Conservation (phyloP, 805 yeast genomes). For the Clavispora vitiphila region DNA sequence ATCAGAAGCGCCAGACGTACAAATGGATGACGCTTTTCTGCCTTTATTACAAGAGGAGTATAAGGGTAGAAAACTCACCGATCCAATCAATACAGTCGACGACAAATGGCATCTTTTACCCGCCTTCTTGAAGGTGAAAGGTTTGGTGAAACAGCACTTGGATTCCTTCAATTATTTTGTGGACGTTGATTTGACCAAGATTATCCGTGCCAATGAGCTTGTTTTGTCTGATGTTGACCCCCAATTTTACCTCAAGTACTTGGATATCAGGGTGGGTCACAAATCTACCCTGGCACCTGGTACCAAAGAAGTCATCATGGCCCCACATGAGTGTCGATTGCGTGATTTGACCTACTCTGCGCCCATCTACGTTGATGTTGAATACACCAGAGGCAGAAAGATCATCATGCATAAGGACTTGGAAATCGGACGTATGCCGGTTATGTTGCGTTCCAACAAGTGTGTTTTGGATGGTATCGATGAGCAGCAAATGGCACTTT, state of each 20-base stretch:
- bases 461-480: constrained; percentile 78
- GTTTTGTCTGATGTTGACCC: constrained; percentile 96
- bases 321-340: constrained; percentile 94
- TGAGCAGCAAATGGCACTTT: constrained; percentile 79
- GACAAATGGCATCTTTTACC: constrained; percentile 98
- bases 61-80: constrained; percentile 82
- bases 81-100: constrained; percentile 83
- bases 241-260: constrained; percentile 86
- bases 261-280: constrained; percentile 89
- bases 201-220: constrained; percentile 82
- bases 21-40: constrained; percentile 57
- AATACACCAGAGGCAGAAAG: constrained; percentile 91
- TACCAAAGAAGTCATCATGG: constrained; percentile 56
- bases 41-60: constrained; percentile 76
- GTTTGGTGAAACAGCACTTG: constrained; percentile 92
- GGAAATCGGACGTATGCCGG: constrained; percentile 98
- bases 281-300: constrained; percentile 50
- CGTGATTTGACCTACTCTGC: constrained; percentile 94
- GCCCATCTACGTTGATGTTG: constrained; percentile 94
- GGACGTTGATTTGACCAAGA: constrained; percentile 87
- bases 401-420: constrained; percentile 85
- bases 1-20: constrained; percentile 3
- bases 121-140: constrained; percentile 92
- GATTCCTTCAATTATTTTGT: constrained; percentile 98
- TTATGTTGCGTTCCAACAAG: constrained; percentile 90